Evolutionary conservation across 495 filamentous ascomycete genomes (phyloP), one percentile per base, ranked within the genome.

Genomic region (Bathelium albidoporum): DNA sequence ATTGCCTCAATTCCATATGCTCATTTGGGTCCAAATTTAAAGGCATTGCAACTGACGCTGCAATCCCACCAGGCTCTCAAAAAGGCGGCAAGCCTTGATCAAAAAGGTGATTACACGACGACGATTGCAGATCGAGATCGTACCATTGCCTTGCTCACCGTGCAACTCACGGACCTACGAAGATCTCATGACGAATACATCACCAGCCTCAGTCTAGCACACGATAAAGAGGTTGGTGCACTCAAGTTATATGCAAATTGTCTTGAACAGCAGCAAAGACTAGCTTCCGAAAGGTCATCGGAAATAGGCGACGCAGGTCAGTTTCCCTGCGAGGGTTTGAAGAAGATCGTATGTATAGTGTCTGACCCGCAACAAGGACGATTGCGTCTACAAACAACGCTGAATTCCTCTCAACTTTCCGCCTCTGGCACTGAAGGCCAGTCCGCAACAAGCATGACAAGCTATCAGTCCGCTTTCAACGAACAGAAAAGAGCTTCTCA

Each of bases 131-230:
- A 29, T 55, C 49, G 49, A 55, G 49, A 55, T 55, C 49, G 49
- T 7, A 28, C 32, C 18, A 59, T 64, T 29, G 11, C 31, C 12
- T 29, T 43, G 2, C 63, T 72, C 1, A 63, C 70, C 31, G 59
- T 68, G 28, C 70, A 75, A 55, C 65, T 75, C 53, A 49, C 53
- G 16, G 59, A 36, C 49, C 60, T 75, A 32, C 67, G 69, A 12
- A 61, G 59, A 32, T 68, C 71, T 34, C 73, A 75, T 43, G 72
- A 74, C 53, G 66, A 66, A n/a, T 69, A 75, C 55, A 60, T 75
- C 34, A 36, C 58, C 20, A 72, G 65, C 45, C 64, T 75, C 32
- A 62, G 41, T 5, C 64, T 69, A 9, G 63, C 73, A 22, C 73
- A 75, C 55, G 55, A 60, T 14, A 68, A 65, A 26, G 73, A 75